Evolutionary conservation across 768 basidiomycete genomes (phyloP).

Genomic region (Serendipita vermifera): DNA sequence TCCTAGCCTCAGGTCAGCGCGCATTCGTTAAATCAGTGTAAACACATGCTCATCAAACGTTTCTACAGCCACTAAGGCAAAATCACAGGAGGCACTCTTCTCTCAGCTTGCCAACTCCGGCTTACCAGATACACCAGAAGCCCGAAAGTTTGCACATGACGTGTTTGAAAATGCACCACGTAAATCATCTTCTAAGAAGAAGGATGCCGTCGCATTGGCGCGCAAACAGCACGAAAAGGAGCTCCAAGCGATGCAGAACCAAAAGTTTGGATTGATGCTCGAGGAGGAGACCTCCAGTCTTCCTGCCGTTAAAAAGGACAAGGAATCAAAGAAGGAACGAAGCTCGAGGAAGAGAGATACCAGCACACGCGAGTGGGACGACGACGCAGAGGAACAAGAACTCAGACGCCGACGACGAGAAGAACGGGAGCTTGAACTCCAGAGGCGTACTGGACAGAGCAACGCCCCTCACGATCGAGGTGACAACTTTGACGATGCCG

Average conservation of each 20-base stretch:
- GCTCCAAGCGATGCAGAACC: constrained; percentile 49
- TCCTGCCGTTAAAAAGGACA: constrained; percentile 26
- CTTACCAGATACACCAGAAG: constrained; percentile 65
- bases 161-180: constrained; percentile 68
- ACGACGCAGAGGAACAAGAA: constrained; percentile 68
- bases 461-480: constrained; percentile 26
- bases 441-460: background rate
- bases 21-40: background rate
- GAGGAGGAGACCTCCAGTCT: constrained; percentile 47
- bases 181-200: constrained; percentile 47
- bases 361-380: constrained; percentile 77
- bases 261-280: constrained; percentile 69
- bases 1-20: constrained; percentile 64
- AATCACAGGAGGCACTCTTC: constrained; percentile 68
- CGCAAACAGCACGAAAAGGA: constrained; percentile 66
- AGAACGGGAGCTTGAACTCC: constrained; percentile 15
- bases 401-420: constrained; percentile 46
- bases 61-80: constrained; percentile 62
- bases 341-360: constrained; percentile 58
- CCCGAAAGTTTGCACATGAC: constrained; percentile 66
- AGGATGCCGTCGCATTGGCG: constrained; percentile 33
- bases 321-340: constrained; percentile 25
- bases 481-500: constrained; percentile 18
- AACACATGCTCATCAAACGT: constrained; percentile 8
- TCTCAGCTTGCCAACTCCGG: constrained; percentile 61